These are phyloP conservation scores for Xylaria sp. DNA, from an alignment of 495 filamentous ascomycete genomes.

Conservation along the genomic window DNA sequence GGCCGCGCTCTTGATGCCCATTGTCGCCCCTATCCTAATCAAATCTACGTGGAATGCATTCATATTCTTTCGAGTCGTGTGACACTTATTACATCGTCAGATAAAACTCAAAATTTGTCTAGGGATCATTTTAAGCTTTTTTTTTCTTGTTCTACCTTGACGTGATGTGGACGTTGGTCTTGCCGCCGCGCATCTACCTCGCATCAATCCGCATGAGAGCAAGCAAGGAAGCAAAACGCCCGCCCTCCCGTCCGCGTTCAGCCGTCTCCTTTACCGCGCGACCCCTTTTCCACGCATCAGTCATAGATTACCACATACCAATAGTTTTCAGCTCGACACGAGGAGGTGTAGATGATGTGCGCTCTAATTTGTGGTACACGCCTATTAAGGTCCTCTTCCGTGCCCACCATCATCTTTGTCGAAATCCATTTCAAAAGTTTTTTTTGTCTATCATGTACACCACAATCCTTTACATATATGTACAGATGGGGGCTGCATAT, in stretches of 20 bases:
- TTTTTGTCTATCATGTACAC: neutral
- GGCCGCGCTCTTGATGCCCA: neutral
- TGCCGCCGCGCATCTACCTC: conserved; percentile 17
- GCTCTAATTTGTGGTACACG: neutral
- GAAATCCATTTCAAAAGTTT: neutral
- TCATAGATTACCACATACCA: neutral
- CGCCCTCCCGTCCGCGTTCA: conserved; percentile 18
- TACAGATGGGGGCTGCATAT: neutral
- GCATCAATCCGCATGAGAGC: conserved; percentile 7
- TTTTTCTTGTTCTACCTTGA: conserved; percentile 1
- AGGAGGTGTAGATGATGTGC: conserved; percentile 1
- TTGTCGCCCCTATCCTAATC: neutral
- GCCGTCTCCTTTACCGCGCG: neutral
- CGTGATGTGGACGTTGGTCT: neutral
- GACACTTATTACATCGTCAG: neutral
- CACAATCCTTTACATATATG: neutral
- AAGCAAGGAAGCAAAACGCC: too few relatives aligned
- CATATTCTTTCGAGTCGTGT: neutral
- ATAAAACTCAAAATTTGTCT: neutral
- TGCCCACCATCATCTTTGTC: conserved; percentile 7
- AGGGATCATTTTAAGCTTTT: neutral
- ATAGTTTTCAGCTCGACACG: neutral
- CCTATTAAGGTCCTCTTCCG: neutral
- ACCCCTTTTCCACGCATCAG: neutral
- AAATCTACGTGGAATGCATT: neutral